Evolutionary conservation across 2,329 filamentous ascomycete species (phyloP), one percentile per base, ranked within the genome.

Genomic region (Cercospora sp.): DNA sequence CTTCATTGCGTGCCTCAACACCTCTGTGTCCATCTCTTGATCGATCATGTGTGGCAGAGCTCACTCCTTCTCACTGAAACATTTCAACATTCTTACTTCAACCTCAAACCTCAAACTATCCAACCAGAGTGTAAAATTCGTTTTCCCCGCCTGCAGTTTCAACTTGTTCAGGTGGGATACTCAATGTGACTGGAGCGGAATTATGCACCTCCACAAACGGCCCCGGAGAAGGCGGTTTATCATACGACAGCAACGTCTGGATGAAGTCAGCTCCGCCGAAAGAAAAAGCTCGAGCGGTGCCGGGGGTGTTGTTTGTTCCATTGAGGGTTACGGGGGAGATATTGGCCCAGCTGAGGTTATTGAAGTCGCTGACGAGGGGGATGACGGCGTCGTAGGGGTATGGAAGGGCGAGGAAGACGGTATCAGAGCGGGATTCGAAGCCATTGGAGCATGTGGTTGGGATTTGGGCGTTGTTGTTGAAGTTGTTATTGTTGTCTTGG

Each of bases 361-460:
- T 66, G 66, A 66, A 74, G 70, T 72, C 68, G 28, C 69, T 72
- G 30, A 74, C 70, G 60, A 73, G 69, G 13, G 61, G 61, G 16
- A 73, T 16, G 49, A 73, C 72, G 66, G 73, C 49, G 18, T 69
- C 61, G 67, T 74, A 73, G 28, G 70, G 69, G 57, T 74, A 74
- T 13, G 73, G 73, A 1, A 74, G 61, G 8, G 73, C 73, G 66
- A 65, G 70, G 32, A 68, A 37, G 55, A 72, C 64, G 61, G 63
- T 66, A 58, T 72, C 68, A 40, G 40, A 62, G 26, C 70, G 67
- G 8, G 66, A 60, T 13, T 53, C 60, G 60, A 63, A 74, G 61
- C 66, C 63, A 1, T 66, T 61, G n/a, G 65, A 62, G 57, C 71
- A 74, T 40, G 66, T 67, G 18, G 63, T 60, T 16, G 66, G 66